Percentiles rank a stretch among this genome's conserved stretches.
Conservation (phyloP, 306 rosid genomes). For the Gynostemma pentaphyllum region DNA sequence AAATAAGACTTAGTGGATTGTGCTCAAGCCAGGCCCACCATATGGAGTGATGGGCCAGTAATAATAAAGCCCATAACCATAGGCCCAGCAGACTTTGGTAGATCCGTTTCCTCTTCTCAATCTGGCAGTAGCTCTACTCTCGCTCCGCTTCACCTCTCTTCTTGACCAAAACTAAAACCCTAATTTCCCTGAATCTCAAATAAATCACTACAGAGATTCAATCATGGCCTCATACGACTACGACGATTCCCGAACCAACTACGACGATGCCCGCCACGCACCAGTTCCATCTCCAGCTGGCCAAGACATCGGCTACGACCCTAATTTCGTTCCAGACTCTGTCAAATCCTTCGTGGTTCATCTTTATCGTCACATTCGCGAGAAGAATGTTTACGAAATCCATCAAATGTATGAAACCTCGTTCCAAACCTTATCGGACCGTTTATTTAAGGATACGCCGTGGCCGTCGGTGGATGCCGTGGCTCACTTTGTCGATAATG, state of each 20-base stretch:
- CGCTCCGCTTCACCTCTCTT: not conserved
- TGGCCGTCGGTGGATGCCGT: constrained; percentile 98
- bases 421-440: constrained; percentile 78
- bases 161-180: constrained; percentile 13
- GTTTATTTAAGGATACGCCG: constrained; percentile 83
- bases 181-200: constrained; percentile 3
- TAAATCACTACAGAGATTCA: not conserved
- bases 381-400: constrained; percentile 94
- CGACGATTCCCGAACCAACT: constrained; percentile 34
- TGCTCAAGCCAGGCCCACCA: not conserved
- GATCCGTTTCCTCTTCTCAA: no score
- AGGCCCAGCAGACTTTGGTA: not conserved
- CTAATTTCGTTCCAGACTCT: constrained; percentile 78
- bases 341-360: constrained; percentile 81
- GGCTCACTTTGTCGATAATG: constrained; percentile 69
- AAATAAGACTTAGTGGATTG: no score
- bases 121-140: not conserved
- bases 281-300: constrained; percentile 16
- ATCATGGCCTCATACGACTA: constrained; percentile 50
- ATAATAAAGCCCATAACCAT: not conserved
- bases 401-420: constrained; percentile 86
- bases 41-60: not conserved
- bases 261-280: constrained; percentile 35
- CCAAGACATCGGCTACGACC: constrained; percentile 68
- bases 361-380: constrained; percentile 85